A percentile compares a stretch with the other conserved stretches of the same genome.
Conservation (phyloP, 495 filamentous ascomycete species). For the Hypomontagnella monticulosa region DNA sequence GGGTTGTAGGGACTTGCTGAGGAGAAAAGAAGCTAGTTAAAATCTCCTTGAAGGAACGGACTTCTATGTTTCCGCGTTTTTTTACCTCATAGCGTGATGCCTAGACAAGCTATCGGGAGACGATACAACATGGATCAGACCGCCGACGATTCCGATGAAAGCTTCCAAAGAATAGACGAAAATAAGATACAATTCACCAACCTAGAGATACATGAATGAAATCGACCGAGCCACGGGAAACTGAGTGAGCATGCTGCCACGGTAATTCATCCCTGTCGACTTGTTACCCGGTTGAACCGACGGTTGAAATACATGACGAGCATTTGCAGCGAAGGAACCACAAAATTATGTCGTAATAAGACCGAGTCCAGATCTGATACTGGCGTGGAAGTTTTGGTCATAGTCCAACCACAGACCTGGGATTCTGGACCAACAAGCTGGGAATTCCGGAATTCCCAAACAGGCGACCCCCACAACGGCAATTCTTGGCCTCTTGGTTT, state of each 20-base stretch:
- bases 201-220: neutral
- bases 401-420: constrained; percentile 22
- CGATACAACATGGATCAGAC: neutral
- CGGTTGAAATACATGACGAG: constrained; percentile 27
- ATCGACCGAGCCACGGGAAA: neutral
- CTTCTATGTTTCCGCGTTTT: neutral
- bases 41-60: constrained; percentile 5
- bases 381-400: neutral
- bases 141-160: neutral
- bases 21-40: constrained; percentile 19
- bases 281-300: constrained; percentile 10
- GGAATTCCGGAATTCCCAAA: neutral
- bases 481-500: constrained; percentile 4
- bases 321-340: neutral
- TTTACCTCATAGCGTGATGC: neutral
- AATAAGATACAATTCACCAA: too few relatives aligned
- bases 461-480: constrained; percentile 15
- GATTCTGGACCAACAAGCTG: constrained; percentile 15
- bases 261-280: neutral
- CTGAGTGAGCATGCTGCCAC: neutral
- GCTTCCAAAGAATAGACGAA: too few relatives aligned
- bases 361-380: constrained; percentile 18
- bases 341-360: constrained; percentile 24
- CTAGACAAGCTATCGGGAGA: neutral
- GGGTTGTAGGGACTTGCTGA: constrained; percentile 10